Evolutionary conservation across 2,329 filamentous ascomycete genomes (phyloP), one percentile per base, ranked within the genome.

Genomic region (Fusarium sp.): DNA sequence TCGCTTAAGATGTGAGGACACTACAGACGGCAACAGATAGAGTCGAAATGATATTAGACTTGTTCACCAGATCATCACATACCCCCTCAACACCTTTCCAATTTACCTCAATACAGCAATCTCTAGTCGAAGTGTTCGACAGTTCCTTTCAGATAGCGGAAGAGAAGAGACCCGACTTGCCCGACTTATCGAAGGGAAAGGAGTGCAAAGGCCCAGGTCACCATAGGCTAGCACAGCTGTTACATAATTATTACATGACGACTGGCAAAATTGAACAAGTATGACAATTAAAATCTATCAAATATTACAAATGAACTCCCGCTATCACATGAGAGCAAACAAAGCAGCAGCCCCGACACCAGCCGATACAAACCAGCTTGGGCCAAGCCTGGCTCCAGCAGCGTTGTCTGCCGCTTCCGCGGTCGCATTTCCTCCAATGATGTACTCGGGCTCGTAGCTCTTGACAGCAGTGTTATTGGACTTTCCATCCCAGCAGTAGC

Each of bases 401-500:
- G 58, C 66, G 14, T 39, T 70, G 2, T 65, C 58, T 4, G 52
- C 41, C 6, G 56, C 64, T 0, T 36, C n/a, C 8, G 22, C 66
- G 7, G 76, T 57, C 31, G 78, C 62, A 36, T 82, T 75, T 6
- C 63, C 66, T 55, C 73, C 75, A 62, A 78, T 71, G 24, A 78
- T 77, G 9, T 80, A 73, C 2, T 57, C 11, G 6, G 82, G 82
- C 26, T 74, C 59, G 56, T 83, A 83, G 13, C 64, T 75, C 72
- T 75, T 87, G 1, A 82, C 78, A 7, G 75, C 73, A 17, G 72
- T 72, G 66, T 81, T 77, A 36, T 82, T 79, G 13, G 83, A 63
- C 24, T 89, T 93, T 24, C 96, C 96, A 80, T 98, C 90, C 96
- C 96, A 99, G 88, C 96, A 99, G 85, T 98, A 98, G 18, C 85